Evolutionary conservation across 805 yeast species (phyloP).

Genomic region (Kazachstania martiniae): DNA sequence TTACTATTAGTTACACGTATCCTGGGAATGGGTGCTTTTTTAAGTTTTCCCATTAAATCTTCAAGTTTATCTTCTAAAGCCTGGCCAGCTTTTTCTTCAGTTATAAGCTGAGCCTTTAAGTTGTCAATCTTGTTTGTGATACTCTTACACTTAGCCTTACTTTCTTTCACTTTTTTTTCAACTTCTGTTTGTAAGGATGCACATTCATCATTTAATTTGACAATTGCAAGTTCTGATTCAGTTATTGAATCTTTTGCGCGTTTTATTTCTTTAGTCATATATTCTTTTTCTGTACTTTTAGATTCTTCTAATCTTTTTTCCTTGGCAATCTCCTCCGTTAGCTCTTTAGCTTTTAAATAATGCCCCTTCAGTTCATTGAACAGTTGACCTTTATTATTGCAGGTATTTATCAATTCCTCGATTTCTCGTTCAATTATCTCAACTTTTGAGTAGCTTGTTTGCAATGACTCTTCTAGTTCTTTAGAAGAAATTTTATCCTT

Average conservation of each 20-base stretch:
- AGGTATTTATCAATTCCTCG: slow-evolving; percentile 15
- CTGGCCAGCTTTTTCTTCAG: slow-evolving; percentile 7
- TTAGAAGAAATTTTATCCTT: slow-evolving; percentile 22
- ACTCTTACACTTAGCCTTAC: slow-evolving; percentile 3
- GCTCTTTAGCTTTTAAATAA: slow-evolving; percentile 28
- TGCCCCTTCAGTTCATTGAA: slow-evolving; percentile 10
- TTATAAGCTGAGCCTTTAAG: slow-evolving; percentile 7
- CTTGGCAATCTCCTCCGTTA: slow-evolving; percentile 36
- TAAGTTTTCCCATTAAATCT: slow-evolving; percentile 11
- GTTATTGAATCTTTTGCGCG: slow-evolving; percentile 40
- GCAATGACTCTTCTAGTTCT: slow-evolving; percentile 24
- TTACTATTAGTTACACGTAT: slow-evolving; percentile 11
- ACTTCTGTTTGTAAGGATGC: slow-evolving; percentile 9
- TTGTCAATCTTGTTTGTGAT: slow-evolving; percentile 6
- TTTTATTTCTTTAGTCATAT: slow-evolving; percentile 48
- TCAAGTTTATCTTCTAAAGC: slow-evolving; percentile 10
- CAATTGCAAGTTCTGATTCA: slow-evolving; percentile 32
- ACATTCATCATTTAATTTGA: slow-evolving; percentile 7
- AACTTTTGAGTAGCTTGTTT: slow-evolving; percentile 18
- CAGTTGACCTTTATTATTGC: slow-evolving; percentile 6
- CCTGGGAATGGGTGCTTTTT: slow-evolving; percentile 17
- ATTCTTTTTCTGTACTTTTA: slow-evolving; percentile 47
- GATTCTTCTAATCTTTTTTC: slow-evolving; percentile 36
- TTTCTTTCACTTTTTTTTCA: slow-evolving; percentile 5
- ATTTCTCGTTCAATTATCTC: slow-evolving; percentile 22